Evolutionary conservation across 1,284 basidiomycete species (phyloP).

Genomic region (Meripilus lineatus): DNA sequence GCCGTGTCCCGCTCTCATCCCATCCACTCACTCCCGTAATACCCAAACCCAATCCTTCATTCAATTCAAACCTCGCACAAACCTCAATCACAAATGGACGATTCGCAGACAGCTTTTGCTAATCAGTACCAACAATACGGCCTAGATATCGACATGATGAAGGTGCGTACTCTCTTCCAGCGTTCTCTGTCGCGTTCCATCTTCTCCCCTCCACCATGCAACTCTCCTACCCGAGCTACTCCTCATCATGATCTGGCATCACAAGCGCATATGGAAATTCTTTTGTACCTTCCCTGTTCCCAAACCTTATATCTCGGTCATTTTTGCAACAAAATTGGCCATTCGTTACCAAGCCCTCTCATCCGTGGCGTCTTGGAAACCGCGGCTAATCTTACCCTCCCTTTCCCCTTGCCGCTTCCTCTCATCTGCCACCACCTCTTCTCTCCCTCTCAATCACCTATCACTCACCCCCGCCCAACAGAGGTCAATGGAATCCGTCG

Average conservation of each 20-base stretch:
- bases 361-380: too few species aligned
- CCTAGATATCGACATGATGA: slow-evolving; percentile 86
- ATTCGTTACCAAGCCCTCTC: too few species aligned
- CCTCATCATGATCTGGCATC: too few species aligned
- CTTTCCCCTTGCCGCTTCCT: too few species aligned
- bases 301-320: too few species aligned
- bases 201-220: too few species aligned
- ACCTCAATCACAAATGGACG: slow-evolving; percentile 53
- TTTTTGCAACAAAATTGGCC: too few species aligned
- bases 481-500: slow-evolving; percentile 76
- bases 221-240: too few species aligned
- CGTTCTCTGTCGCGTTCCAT: background rate
- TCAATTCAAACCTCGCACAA: too few species aligned
- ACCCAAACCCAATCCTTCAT: slow-evolving; percentile 19
- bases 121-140: slow-evolving; percentile 60
- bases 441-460: slow-evolving; percentile 4
- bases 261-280: too few species aligned
- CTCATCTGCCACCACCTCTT: slow-evolving; percentile 9
- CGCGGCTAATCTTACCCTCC: too few species aligned
- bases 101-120: slow-evolving; percentile 64
- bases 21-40: slow-evolving; percentile 27
- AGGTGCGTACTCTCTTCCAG: slow-evolving; percentile 40
- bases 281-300: too few species aligned
- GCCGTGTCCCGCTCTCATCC: slow-evolving; percentile 32
- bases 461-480: slow-evolving; percentile 22